A percentile compares a stretch with the other conserved stretches of the same genome.
These are phyloP conservation scores for Articulospora tetracladia DNA, from an alignment of 495 filamentous ascomycete species.

Conservation along the genomic window DNA sequence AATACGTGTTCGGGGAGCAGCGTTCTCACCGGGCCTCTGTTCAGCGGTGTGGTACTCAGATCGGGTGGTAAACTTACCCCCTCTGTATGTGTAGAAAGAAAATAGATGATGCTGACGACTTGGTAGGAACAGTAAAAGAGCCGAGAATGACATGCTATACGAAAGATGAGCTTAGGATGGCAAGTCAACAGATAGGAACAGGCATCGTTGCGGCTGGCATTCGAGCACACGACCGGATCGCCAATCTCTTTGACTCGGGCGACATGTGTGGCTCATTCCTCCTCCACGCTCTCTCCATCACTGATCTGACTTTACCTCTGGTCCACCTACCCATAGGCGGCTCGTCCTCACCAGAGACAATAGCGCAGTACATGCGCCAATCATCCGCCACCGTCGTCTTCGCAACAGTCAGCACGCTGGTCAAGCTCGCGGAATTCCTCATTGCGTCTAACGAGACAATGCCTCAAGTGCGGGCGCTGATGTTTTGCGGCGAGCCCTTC, in stretches of 20 bases:
- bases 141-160: background rate
- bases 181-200: background rate
- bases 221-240: background rate
- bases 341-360: background rate
- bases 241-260: conserved; percentile 1
- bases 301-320: background rate
- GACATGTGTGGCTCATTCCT: background rate
- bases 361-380: background rate
- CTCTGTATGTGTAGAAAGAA: background rate
- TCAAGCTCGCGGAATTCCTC: background rate
- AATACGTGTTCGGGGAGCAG: background rate
- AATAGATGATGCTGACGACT: background rate
- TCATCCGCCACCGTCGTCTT: background rate
- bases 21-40: background rate
- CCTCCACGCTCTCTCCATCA: background rate
- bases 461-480: background rate
- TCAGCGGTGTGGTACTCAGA: background rate
- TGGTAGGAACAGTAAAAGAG: background rate
- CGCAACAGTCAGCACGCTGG: background rate
- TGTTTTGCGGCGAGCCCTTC: conserved; percentile 7
- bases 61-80: background rate
- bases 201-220: conserved; percentile 1
- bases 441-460: conserved; percentile 1
- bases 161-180: background rate
- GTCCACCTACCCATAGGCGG: conserved; percentile 6